These are phyloP conservation scores for Casuarina equisetifolia DNA, from an alignment of 306 rosid genomes.

Conservation along the genomic window DNA sequence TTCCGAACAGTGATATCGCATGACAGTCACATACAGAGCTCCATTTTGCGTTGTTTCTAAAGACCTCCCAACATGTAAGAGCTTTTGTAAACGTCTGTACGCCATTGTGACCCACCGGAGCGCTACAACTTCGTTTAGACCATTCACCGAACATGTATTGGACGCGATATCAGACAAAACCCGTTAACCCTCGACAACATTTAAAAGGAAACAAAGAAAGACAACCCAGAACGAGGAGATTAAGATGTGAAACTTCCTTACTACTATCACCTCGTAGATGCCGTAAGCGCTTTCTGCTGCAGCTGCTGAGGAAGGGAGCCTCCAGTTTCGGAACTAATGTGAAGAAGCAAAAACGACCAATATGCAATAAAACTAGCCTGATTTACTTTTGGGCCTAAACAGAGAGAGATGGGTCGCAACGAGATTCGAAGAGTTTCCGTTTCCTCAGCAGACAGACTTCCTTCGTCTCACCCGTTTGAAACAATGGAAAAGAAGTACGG, in stretches of 20 bases:
- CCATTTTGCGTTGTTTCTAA: slow-evolving; percentile 30
- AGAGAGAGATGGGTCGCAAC: not conserved
- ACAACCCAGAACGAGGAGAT: not conserved
- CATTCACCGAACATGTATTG: slow-evolving; percentile 30
- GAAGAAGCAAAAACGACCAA: not conserved
- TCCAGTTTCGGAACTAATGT: not conserved
- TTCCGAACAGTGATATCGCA: slow-evolving; percentile 51
- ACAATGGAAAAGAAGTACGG: too few species aligned
- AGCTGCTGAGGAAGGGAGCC: not conserved
- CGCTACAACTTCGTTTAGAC: slow-evolving; percentile 22
- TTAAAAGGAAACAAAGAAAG: too few species aligned
- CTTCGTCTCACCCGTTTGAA: too few species aligned
- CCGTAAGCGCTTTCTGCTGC: not conserved
- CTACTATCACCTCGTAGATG: not conserved
- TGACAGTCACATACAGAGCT: slow-evolving; percentile 37
- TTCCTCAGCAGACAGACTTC: too few species aligned
- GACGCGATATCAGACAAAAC: not conserved
- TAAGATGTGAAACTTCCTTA: not conserved
- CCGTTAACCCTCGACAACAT: too few species aligned
- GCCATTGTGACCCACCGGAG: slow-evolving; percentile 31
- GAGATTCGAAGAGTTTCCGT: not conserved
- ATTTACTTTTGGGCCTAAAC: not conserved
- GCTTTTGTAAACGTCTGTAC: slow-evolving; percentile 25
- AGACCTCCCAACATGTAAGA: slow-evolving; percentile 25
- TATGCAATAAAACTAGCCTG: not conserved